Evolutionary conservation across 2,329 filamentous ascomycete species (phyloP).

Genomic region (Cercospora zeina): DNA sequence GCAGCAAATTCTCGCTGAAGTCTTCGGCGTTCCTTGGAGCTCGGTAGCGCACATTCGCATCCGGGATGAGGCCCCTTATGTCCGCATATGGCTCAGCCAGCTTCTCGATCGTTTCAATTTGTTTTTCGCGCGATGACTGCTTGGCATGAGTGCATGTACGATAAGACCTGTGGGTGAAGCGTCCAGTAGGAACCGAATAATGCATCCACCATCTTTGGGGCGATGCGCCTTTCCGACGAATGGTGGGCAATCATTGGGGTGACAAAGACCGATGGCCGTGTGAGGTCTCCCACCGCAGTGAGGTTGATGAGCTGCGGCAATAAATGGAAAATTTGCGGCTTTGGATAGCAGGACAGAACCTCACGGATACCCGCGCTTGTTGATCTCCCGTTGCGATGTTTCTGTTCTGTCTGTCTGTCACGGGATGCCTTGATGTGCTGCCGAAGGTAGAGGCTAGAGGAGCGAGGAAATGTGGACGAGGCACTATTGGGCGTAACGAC

Average conservation of each 20-base stretch:
- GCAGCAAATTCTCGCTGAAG: too few species aligned
- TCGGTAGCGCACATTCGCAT: too few species aligned
- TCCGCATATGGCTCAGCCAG: too few species aligned
- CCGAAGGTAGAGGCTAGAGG: not conserved
- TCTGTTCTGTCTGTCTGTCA: not conserved
- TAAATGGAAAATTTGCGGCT: not conserved
- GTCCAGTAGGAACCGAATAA: not conserved
- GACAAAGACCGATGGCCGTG: not conserved
- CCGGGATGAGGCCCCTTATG: too few species aligned
- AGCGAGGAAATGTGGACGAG: not conserved
- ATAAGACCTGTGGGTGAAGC: not conserved
- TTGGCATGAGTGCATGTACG: not conserved
- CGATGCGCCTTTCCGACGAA: not conserved
- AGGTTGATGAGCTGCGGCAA: not conserved
- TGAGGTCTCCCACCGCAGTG: not conserved
- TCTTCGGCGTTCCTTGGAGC: too few species aligned
- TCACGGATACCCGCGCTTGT: not conserved
- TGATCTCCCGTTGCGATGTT: not conserved
- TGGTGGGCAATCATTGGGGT: not conserved
- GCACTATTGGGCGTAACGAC: not conserved
- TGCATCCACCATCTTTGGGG: not conserved
- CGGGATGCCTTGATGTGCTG: not conserved
- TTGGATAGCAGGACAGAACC: not conserved
- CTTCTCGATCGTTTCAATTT: too few species aligned
- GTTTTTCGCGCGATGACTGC: not conserved